A percentile compares a stretch with the other conserved stretches of the same genome.
Evolutionary conservation across 768 basidiomycete species (phyloP).

Genomic region (Mycena vitilis): DNA sequence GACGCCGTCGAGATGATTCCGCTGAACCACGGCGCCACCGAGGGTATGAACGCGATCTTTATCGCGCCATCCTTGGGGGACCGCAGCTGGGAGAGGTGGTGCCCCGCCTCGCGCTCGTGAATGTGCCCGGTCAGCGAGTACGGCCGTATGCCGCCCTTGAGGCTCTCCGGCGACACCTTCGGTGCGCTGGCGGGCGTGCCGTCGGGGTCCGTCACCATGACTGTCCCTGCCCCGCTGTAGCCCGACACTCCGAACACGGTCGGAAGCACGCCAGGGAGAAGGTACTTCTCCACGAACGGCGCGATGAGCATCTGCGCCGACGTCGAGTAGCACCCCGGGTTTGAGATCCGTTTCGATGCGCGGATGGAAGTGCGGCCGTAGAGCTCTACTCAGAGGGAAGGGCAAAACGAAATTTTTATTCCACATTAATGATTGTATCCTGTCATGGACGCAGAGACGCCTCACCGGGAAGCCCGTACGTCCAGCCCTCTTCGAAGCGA

Average conservation of each 20-base stretch:
- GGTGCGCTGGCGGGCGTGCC: slow-evolving; percentile 81
- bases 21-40: slow-evolving; percentile 94
- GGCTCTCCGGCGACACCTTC: slow-evolving; percentile 82
- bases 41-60: slow-evolving; percentile 87
- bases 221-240: slow-evolving; percentile 95
- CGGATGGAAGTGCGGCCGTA: slow-evolving; percentile 82
- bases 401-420: slow-evolving; percentile 48
- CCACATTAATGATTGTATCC: slow-evolving; percentile 45
- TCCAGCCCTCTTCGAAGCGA: slow-evolving; percentile 95
- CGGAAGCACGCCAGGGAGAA: slow-evolving; percentile 71
- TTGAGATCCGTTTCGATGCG: slow-evolving; percentile 86
- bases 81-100: slow-evolving; percentile 80
- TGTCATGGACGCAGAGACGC: slow-evolving; percentile 52
- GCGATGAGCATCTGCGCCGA: slow-evolving; percentile 92
- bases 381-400: slow-evolving; percentile 68
- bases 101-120: slow-evolving; percentile 95
- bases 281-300: slow-evolving; percentile 76
- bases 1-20: slow-evolving; percentile 92
- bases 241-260: slow-evolving; percentile 95
- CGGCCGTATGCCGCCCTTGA: slow-evolving; percentile 81
- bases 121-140: slow-evolving; percentile 98
- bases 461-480: slow-evolving; percentile 99
- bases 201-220: slow-evolving; percentile 72
- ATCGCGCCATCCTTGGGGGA: slow-evolving; percentile 47
- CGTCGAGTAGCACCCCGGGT: slow-evolving; percentile 98